Base-by-base conservation (phyloP, 805 yeast genomes). In the Kodamaea neixiangensis region DNA sequence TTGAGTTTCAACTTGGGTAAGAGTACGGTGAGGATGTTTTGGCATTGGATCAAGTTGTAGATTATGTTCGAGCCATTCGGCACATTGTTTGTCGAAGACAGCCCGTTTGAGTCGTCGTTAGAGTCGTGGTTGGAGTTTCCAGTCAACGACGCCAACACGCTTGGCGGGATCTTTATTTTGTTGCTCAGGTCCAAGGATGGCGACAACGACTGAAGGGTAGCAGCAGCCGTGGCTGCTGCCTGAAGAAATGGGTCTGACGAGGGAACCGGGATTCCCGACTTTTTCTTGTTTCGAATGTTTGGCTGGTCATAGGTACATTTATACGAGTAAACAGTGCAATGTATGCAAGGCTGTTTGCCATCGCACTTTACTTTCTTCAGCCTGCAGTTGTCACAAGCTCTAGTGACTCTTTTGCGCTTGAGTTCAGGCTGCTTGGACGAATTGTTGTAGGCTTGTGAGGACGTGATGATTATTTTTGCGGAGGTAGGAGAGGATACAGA, bases 241-340 rank as follows among this genome's bases (percentile, higher is more conserved):
- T 46, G 50, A 6, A 53, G 43, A 52, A 56, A 38, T 46, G 69
- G 47, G 46, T 55, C 48, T 44, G 69, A 58, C 2, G 66, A 14
- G 1, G 68, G 65, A 2, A 54, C 51, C 2, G 72, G 73, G 11
- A 66, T 63, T 1, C 67, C 69, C n/a, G 61, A 58, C 44, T 63
- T 61, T 52, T 68, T 70, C 59, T 71, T 81, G 60, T 80, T 81
- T 46, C 88, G 68, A 49, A 77, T 71, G 47, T 86, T 77, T 7
- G 96, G 93, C 60, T 88, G 89, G 61, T 87, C 88, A 64, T 90
- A 90, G 0, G 96, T 82, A 68, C 97, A 90, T 51, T 82, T 86
- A 66, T 87, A 88, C 17, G 89, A 82, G 68, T 89, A 91, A 1
- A 89, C 96, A 1, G 96, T 87, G 64, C 97, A 90, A 65, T 85